Base-by-base conservation (phyloP, 306 rosid genomes). In the Prinsepia uniflora region DNA sequence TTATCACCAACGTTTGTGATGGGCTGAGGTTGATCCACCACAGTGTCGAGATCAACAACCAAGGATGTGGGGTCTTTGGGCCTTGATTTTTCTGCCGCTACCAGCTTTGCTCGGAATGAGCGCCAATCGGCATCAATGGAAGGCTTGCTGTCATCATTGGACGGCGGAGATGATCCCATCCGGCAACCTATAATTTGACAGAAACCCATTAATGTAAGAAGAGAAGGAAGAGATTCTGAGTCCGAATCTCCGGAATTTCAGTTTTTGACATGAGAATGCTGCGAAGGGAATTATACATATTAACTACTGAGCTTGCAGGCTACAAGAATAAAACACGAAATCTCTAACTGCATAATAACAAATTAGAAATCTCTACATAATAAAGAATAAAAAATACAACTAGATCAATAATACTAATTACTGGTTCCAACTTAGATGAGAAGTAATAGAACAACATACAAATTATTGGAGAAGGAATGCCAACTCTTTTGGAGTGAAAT, bases 51-150 rank as follows among this genome's bases (percentile, higher is more conserved):
- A 81, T 82, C 85, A 46, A 24, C 78, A 39, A 67, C 14, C 3
- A 79, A 19, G 54, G 89, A 63, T 20, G 79, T 72, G 13, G 64
- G 54, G 44, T 58, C 78, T 44, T 80, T 76, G 0, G 82, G 36
- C 62, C 73, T 76, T 17, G 54, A 43, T 52, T 79, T 78, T 8
- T 89, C 87, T 54, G 86, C 82, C 2, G 91, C 96, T 18, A 94
- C 96, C 54, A 94, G 63, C 53, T 80, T 86, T 54, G 98, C 98
- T n/a, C 97, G 82, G 76, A 90, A 94, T 11, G 88, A 79, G 79
- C 97, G 74, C 97, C 97, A 94, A 76, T 94, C 98, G 5, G 81
- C 62, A 36, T 75, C 61, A 3, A 65, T 46, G 11, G 10, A n/a
- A 1, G 80, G 84, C 9, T 62, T 65, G 11, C 65, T 77, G 39